These are phyloP conservation scores for Eucalyptus virginea DNA, from an alignment of 345 rosid species.

Conservation along the genomic window DNA sequence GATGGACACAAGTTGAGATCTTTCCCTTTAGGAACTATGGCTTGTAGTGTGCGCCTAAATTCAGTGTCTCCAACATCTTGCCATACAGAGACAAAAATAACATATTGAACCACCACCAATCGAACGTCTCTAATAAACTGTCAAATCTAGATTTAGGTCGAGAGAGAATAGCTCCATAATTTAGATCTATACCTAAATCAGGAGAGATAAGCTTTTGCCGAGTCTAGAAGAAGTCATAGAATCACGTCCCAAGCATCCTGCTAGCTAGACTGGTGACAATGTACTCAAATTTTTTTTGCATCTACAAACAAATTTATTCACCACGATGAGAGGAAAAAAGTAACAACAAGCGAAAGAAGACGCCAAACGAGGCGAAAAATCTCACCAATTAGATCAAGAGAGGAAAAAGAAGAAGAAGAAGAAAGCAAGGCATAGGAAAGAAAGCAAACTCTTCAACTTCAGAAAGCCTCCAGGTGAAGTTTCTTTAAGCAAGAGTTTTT, in stretches of 20 bases:
- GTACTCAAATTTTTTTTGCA: not conserved
- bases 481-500: not conserved
- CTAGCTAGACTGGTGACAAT: fast-evolving
- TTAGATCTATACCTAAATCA: not conserved
- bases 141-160: no score
- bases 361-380: fast-evolving
- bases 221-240: not conserved
- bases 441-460: not conserved
- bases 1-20: not conserved
- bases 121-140: not conserved
- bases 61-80: not conserved
- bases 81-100: not conserved
- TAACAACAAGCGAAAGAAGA: not conserved
- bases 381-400: not conserved
- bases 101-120: not conserved
- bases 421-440: no score
- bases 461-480: not conserved
- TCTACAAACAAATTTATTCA: not conserved
- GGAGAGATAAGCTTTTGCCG: fast-evolving
- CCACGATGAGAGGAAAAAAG: not conserved
- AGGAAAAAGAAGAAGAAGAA: not conserved
- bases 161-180: not conserved
- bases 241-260: not conserved
- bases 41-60: not conserved
- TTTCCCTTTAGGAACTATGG: not conserved